phyloP scores from a whole-genome alignment of 768 basidiomycete genomes.

The Leccinum sublutescens region DNA sequence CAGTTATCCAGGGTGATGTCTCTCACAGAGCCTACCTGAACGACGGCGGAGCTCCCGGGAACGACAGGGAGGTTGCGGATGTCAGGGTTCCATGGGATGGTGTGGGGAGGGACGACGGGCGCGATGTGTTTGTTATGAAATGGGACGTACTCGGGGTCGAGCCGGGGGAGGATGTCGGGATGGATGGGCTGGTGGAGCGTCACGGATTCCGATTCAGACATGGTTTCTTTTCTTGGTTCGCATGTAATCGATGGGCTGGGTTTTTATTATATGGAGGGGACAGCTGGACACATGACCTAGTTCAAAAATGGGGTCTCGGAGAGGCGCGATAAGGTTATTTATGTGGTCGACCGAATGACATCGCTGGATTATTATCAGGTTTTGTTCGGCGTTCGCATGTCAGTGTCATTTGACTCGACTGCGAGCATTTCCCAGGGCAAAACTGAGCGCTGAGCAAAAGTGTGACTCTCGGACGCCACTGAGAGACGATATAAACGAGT shows the following conservation, averaged over 20 bases:
- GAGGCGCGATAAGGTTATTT: background rate
- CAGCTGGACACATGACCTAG: slow-evolving; percentile 12
- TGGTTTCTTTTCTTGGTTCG: slow-evolving; percentile 1
- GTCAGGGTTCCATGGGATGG: slow-evolving; percentile 57
- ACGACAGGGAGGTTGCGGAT: slow-evolving; percentile 51
- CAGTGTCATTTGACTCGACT: background rate
- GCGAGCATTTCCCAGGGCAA: background rate
- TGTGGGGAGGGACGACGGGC: slow-evolving; percentile 48
- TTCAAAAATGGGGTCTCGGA: slow-evolving; percentile 8
- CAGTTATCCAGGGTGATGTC: slow-evolving; percentile 51
- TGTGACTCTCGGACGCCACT: too few relatives aligned
- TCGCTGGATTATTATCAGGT: background rate
- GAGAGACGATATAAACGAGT: background rate
- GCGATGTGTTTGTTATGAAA: slow-evolving; percentile 54
- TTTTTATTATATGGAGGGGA: background rate
- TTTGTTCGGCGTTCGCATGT: background rate
- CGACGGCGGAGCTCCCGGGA: slow-evolving; percentile 52
- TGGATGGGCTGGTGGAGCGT: slow-evolving; percentile 51
- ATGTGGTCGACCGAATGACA: background rate
- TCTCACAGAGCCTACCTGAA: slow-evolving; percentile 51
- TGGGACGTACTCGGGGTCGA: slow-evolving; percentile 63
- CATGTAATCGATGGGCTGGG: background rate
- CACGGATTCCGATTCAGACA: slow-evolving; percentile 6
- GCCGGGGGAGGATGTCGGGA: slow-evolving; percentile 50
- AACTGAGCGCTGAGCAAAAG: background rate